Conservation (phyloP, 1,139 yeast genomes). For the Saccharomyces hybrid region DNA sequence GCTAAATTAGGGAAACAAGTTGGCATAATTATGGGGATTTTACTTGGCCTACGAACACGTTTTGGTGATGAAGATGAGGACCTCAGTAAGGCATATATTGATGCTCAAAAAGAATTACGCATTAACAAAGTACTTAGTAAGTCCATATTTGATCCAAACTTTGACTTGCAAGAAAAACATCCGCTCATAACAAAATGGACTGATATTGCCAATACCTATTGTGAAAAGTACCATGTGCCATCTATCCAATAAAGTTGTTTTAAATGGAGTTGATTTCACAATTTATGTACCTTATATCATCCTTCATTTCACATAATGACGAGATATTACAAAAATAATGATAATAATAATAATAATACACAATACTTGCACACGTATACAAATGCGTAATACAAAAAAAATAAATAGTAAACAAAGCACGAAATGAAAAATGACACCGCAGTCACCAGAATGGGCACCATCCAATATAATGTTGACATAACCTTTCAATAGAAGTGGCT, state of each 20-base stretch:
- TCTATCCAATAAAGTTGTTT: too few relatives aligned
- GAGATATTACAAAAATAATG: background rate
- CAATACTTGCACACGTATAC: background rate
- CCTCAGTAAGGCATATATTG: slow-evolving; percentile 12
- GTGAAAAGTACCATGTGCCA: slow-evolving; percentile 15
- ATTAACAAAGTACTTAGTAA: slow-evolving; percentile 25
- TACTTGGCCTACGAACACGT: slow-evolving; percentile 25
- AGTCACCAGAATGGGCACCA: slow-evolving; percentile 96
- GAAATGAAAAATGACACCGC: background rate
- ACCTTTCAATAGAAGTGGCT: slow-evolving; percentile 92
- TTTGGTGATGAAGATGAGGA: slow-evolving; percentile 18
- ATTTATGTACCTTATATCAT: background rate
- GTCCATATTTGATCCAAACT: slow-evolving; percentile 20
- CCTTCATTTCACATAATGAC: background rate
- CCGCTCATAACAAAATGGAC: slow-evolving; percentile 19
- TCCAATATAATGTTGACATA: slow-evolving; percentile 95
- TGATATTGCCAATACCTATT: slow-evolving; percentile 10
- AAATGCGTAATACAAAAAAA: background rate
- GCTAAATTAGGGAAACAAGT: slow-evolving; percentile 58
- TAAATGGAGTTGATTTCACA: background rate
- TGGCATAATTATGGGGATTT: slow-evolving; percentile 57
- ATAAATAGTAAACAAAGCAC: background rate
- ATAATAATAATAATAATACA: background rate
- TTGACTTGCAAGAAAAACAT: slow-evolving; percentile 13
- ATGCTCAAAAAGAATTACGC: slow-evolving; percentile 20